Conservation (phyloP, 2,329 filamentous ascomycete genomes). For the Nannizzia gypsea region DNA sequence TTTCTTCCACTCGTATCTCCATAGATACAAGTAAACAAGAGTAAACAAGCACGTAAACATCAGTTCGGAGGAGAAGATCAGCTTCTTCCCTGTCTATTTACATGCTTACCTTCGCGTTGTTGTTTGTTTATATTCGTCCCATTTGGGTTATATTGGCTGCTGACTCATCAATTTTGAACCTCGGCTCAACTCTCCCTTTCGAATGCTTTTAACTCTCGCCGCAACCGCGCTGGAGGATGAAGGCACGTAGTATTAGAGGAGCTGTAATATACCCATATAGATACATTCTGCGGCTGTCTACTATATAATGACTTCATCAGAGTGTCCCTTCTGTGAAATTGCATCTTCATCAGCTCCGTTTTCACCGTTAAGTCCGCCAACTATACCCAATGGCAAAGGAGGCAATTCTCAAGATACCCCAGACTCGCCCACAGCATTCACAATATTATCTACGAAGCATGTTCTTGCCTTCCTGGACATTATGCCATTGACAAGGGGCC, state of each 20-base stretch:
- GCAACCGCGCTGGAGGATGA: not conserved
- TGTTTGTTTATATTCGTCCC: slow-evolving; percentile 2
- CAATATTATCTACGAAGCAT: slow-evolving; percentile 65
- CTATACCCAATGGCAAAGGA: slow-evolving; percentile 14
- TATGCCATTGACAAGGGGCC: slow-evolving; percentile 70
- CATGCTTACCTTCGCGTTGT: not conserved
- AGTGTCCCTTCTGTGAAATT: slow-evolving; percentile 50
- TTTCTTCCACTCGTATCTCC: no score
- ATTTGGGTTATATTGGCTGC: not conserved
- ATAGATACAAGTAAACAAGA: no score
- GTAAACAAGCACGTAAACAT: not conserved
- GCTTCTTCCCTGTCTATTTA: not conserved
- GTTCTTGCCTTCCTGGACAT: slow-evolving; percentile 89
- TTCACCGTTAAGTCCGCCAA: slow-evolving; percentile 17
- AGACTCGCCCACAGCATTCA: slow-evolving; percentile 22
- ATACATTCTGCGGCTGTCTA: not conserved
- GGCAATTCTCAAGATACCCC: not conserved
- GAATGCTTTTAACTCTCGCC: not conserved
- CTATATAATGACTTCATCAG: not conserved
- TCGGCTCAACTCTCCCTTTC: not conserved
- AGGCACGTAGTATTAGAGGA: not conserved
- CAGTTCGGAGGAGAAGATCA: not conserved
- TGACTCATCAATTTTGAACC: not conserved
- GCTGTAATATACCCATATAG: not conserved
- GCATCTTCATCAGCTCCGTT: slow-evolving; percentile 38